Base-by-base conservation (phyloP, 805 yeast species). In the Starmerella cellae region DNA sequence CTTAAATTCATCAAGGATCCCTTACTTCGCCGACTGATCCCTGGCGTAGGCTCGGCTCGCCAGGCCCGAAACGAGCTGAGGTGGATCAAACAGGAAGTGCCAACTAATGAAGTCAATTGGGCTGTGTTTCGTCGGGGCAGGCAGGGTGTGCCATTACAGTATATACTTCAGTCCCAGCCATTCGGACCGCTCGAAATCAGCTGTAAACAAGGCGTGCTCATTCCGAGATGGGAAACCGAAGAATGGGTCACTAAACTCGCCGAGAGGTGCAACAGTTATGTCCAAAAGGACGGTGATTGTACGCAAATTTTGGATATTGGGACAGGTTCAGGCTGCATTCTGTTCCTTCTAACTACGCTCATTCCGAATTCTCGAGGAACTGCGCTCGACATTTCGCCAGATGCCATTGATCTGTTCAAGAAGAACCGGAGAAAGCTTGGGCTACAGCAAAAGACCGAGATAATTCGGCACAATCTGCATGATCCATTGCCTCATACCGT, bases 191-290 rank as follows among this genome's bases (percentile, higher is more conserved):
- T 88, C 38, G 73, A 71, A 11, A 68, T 88, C 3, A 43, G 53
- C 21, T 82, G 95, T 53, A 53, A 60, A 23, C 64, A 63, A 1
- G 75, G 75, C 0, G 96, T 84, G 2, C 62, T 88, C 46, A 87
- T 88, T 22, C 97, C 98, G 0, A 62, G 98, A 38, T 77, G 88
- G 80, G 98, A 88, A 57, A 88, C 98, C 0, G 97, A 88, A 58
- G 94, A 84, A 55, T 88, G 96, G 96, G 65, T 71, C 9, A 28
- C 63, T 23, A 67, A 67, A 42, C 56, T 80, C 18, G 59, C 64
- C 0, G 23, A 46, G 6, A 39, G 54, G 14, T 10, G 13, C 13
- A 16, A 19, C 18, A 14, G 10, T 14, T 8, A 16, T 17, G 10
- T 18, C 6, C n/a, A n/a, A n/a, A 5, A 14, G 16, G 24, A 9